phyloP scores from a whole-genome alignment of 768 basidiomycete species.

The Lentinula guzmanii region DNA sequence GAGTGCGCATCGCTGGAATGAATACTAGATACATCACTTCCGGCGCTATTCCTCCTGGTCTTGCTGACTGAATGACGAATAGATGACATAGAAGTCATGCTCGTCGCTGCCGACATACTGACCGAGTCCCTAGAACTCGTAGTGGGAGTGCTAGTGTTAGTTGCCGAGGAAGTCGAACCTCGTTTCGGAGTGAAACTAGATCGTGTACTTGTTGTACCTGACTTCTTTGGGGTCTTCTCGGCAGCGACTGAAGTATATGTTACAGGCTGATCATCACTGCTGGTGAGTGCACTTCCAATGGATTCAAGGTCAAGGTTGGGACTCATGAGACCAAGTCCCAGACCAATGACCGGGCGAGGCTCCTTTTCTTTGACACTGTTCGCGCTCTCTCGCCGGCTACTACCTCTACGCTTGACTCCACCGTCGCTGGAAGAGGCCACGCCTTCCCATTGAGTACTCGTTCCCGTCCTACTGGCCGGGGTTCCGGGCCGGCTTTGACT shows the following conservation, averaged over 20 bases:
- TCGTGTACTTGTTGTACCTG: constrained; percentile 47
- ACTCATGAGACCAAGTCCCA: constrained; percentile 28
- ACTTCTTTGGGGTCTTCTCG: constrained; percentile 70
- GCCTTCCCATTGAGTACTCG: constrained; percentile 73
- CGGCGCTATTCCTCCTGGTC: constrained; percentile 72
- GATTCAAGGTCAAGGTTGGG: constrained; percentile 35
- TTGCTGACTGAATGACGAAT: constrained; percentile 68
- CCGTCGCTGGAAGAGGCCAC: constrained; percentile 29
- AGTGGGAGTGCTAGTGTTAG: constrained; percentile 70
- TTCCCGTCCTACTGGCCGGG: constrained; percentile 55
- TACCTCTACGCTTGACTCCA: constrained; percentile 24
- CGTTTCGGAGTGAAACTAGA: constrained; percentile 82
- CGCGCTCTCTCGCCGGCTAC: constrained; percentile 35
- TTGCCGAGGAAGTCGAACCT: constrained; percentile 85
- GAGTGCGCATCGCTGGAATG: constrained; percentile 62
- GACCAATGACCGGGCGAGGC: constrained; percentile 27
- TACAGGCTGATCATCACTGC: constrained; percentile 52
- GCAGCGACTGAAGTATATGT: constrained; percentile 28
- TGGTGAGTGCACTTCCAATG: constrained; percentile 33
- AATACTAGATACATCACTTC: constrained; percentile 78
- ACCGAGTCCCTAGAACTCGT: constrained; percentile 87
- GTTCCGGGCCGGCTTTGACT: constrained; percentile 70
- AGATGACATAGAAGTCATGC: constrained; percentile 73
- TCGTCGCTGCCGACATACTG: constrained; percentile 73
- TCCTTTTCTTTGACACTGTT: constrained; percentile 39